A percentile compares a stretch with the other conserved stretches of the same genome.
phyloP scores from a whole-genome alignment of 176 grass and related monocot genomes.

The Avena sativa region DNA sequence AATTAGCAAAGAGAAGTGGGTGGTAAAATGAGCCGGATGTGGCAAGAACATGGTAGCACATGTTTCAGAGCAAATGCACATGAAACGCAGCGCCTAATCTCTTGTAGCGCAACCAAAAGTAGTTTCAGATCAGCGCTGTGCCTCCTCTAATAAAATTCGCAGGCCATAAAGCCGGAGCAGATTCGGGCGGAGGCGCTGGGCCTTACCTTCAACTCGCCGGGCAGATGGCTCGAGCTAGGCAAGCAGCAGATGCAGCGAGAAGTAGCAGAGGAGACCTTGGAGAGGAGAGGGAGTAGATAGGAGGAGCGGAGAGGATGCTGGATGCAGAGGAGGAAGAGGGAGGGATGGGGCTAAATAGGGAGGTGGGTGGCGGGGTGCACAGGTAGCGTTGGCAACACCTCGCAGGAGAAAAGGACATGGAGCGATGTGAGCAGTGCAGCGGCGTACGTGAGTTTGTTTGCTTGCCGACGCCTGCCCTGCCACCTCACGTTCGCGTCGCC shows the following conservation, averaged over 20 bases:
- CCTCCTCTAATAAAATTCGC: background rate
- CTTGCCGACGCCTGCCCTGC: slow-evolving; percentile 24
- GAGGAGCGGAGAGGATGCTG: background rate
- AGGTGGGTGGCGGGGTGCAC: background rate
- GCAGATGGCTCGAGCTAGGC: slow-evolving; percentile 16
- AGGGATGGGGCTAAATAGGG: slow-evolving; percentile 41
- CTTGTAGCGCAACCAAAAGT: background rate
- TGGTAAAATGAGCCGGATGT: slow-evolving; percentile 1
- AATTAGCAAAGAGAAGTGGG: slow-evolving; percentile 5
- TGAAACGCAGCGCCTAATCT: background rate
- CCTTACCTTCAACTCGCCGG: slow-evolving; percentile 35
- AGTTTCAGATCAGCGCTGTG: background rate
- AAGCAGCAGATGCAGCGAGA: slow-evolving; percentile 8
- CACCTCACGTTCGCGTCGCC: background rate
- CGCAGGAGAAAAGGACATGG: slow-evolving; percentile 17
- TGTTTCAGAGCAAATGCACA: background rate
- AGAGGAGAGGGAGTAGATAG: background rate
- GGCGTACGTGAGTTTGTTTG: slow-evolving; percentile 8
- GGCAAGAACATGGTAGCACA: background rate
- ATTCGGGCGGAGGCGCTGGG: background rate
- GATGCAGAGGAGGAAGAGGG: background rate
- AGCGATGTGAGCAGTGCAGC: background rate
- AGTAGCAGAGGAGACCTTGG: background rate
- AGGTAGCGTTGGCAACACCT: background rate
- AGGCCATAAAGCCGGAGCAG: background rate